These are phyloP conservation scores for Actinomortierella wolfii DNA, from an alignment of 371 early-diverging fungal species.

Conservation along the genomic window DNA sequence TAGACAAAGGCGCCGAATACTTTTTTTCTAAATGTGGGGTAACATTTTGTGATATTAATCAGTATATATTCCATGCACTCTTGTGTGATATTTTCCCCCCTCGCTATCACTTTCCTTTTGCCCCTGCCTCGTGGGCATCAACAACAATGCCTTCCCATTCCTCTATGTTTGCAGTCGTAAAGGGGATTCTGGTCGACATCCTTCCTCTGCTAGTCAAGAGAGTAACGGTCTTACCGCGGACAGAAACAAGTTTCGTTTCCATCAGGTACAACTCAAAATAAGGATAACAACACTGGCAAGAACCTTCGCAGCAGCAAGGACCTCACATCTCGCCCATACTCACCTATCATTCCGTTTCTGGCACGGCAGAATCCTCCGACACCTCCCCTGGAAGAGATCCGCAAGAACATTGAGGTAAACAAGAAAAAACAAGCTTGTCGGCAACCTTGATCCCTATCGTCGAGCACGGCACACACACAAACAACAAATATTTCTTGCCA, in stretches of 20 bases:
- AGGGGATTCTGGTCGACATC: background rate
- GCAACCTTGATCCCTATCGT: too few species aligned
- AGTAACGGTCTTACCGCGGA: too few species aligned
- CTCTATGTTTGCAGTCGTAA: background rate
- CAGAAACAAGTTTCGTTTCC: too few species aligned
- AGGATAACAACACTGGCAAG: background rate
- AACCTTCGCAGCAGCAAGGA: background rate
- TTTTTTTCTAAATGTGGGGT: too few species aligned
- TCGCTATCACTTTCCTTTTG: background rate
- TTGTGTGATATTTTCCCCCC: background rate
- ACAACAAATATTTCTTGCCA: constrained; percentile 5
- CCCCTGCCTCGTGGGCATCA: background rate
- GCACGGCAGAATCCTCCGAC: constrained; percentile 24
- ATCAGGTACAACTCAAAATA: too few species aligned
- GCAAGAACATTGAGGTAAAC: constrained; percentile 7
- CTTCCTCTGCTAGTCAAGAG: too few species aligned
- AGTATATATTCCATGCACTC: too few species aligned
- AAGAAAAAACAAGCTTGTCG: too few species aligned
- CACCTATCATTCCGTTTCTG: background rate
- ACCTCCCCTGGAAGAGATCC: constrained; percentile 24
- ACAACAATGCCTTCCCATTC: background rate
- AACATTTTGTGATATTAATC: too few species aligned
- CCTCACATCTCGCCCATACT: constrained; percentile 1
- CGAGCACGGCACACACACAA: background rate
- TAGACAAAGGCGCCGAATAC: too few species aligned